phyloP scores from a whole-genome alignment of 73 alveolate species.

The Paramecium sonneborni region DNA sequence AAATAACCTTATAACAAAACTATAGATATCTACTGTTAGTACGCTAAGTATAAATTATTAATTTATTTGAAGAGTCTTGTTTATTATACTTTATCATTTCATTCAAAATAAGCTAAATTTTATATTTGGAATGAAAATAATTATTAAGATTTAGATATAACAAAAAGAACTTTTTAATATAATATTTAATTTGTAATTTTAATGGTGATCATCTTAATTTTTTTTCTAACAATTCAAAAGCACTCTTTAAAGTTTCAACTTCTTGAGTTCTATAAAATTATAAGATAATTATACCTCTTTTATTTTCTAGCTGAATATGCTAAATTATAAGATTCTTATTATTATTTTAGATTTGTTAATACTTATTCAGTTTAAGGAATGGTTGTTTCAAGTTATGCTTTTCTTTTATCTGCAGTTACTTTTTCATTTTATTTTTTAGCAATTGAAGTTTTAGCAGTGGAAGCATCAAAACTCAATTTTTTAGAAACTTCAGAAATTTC shows the following conservation, averaged over 20 bases:
- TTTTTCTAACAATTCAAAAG: neutral
- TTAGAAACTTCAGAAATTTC: slow-evolving; percentile 2
- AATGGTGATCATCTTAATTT: neutral
- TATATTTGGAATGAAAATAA: no score
- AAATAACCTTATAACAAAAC: no score
- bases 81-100: no score
- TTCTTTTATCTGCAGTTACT: slow-evolving; percentile 40
- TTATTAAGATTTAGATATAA: no score
- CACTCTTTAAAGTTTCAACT: neutral
- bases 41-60: no score
- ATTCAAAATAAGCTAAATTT: no score
- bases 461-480: slow-evolving; percentile 1
- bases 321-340: neutral
- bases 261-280: neutral
- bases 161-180: neutral
- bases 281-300: neutral
- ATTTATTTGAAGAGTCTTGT: no score
- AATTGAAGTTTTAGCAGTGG: neutral
- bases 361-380: slow-evolving; percentile 11
- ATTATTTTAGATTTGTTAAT: neutral
- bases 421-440: slow-evolving; percentile 31
- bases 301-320: slow-evolving; percentile 11
- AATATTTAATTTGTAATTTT: neutral
- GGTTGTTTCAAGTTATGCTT: neutral
- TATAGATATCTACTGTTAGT: no score